Percentiles rank a stretch among this genome's conserved stretches.
phyloP scores from a whole-genome alignment of 2,329 filamentous ascomycete species.

The Macrophomina phaseolina region DNA sequence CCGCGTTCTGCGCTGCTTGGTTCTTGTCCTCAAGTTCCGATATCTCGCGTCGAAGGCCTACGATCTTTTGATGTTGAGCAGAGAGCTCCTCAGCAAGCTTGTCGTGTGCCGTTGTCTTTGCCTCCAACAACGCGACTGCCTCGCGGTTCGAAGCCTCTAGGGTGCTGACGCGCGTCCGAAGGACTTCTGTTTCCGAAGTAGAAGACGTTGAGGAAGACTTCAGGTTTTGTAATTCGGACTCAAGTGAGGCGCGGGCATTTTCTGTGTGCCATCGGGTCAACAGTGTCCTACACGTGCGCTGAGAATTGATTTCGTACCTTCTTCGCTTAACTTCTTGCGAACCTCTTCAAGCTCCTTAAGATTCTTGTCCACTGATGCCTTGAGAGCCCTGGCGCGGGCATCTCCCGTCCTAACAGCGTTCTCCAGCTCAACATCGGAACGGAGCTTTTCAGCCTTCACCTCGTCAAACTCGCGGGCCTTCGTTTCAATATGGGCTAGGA shows the following conservation, averaged over 20 bases:
- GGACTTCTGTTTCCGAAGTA: slow-evolving; percentile 73
- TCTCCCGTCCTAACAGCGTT: slow-evolving; percentile 85
- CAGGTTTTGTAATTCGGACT: slow-evolving; percentile 80
- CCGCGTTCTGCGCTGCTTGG: slow-evolving; percentile 79
- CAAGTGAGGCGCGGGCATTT: slow-evolving; percentile 73
- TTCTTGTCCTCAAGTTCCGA: slow-evolving; percentile 81
- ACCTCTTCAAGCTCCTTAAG: slow-evolving; percentile 83
- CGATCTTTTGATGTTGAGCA: slow-evolving; percentile 84
- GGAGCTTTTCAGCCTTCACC: slow-evolving; percentile 84
- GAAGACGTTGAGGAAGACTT: slow-evolving; percentile 76
- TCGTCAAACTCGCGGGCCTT: slow-evolving; percentile 85
- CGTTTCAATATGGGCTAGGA: slow-evolving; percentile 74
- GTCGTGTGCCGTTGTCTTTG: slow-evolving; percentile 86
- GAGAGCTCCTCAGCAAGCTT: slow-evolving; percentile 85
- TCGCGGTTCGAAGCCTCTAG: slow-evolving; percentile 93
- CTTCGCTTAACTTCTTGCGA: slow-evolving; percentile 78
- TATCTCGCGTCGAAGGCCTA: slow-evolving; percentile 83
- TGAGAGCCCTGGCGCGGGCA: slow-evolving; percentile 80
- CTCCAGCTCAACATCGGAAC: slow-evolving; percentile 90
- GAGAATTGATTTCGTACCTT: slow-evolving; percentile 64
- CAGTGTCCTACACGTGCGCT: not conserved
- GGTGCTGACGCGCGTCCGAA: slow-evolving; percentile 82
- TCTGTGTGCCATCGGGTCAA: slow-evolving; percentile 59
- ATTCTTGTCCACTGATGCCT: slow-evolving; percentile 80
- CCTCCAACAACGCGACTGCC: slow-evolving; percentile 84